Evolutionary conservation across 768 basidiomycete species (phyloP), one percentile per base, ranked within the genome.

Genomic region (Podaxis rugospora): DNA sequence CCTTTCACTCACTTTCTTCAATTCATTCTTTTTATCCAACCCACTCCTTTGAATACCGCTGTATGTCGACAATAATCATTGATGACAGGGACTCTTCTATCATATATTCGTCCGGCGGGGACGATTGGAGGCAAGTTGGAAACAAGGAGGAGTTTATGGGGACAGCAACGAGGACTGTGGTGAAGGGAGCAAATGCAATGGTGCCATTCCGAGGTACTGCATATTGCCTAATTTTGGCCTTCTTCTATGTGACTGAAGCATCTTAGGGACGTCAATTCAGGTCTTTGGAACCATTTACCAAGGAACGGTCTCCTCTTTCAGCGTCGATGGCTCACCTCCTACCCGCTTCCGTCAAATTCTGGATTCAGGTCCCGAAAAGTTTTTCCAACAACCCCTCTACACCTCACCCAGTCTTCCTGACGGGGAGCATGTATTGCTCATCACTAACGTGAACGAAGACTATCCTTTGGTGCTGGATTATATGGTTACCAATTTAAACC

Each of bases 371-470:
- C 18, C 18, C 0, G 37, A 61, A 14, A 54, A 54, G 18, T 9
- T 39, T 46, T 66, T 64, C 54, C 58, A 55, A 13, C 57, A 62
- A 50, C 51, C 25, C 18, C 64, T 62, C 46, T 69, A 61, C 42
- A 42, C 51, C n/a, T 67, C 66, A 16, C 58, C 67, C 7, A 32
- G 53, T 4, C 61, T 69, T 10, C 10, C 57, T 1, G 66, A 61
- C 11, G 67, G 65, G 9, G 13, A 62, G 13, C 68, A 69, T 50
- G 67, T 66, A 10, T 59, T 69, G 21, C 61, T 65, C 25, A 61
- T 69, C 25, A 68, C 67, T 62, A 40, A 65, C 16, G 7, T 54
- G 52, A 42, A 46, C 14, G 55, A 25, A 1, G 4, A 37, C 42
- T 18, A 44, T 18, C 42, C 42, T 4, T 39, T 65, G 1, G 56